Evolutionary conservation across 192 early-diverging fungal genomes (phyloP), one percentile per base, ranked within the genome.

Genomic region (Coemansia aciculifera): DNA sequence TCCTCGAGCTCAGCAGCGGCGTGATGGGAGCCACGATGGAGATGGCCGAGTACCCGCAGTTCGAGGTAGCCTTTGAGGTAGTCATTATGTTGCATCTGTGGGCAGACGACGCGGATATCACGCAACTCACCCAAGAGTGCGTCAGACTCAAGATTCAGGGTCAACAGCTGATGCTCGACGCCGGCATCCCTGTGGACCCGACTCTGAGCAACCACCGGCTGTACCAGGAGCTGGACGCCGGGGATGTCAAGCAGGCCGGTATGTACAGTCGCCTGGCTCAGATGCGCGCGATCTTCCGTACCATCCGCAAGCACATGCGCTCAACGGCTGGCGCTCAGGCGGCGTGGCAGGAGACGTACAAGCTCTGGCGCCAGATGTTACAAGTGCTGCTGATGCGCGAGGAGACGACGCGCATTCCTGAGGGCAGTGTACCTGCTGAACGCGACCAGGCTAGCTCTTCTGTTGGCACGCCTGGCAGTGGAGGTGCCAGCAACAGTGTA

Each of bases 171-270:
- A 78, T 83, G 69, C 51, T 93, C 37, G 89, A 91, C 21, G 91
- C 91, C 21, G 89, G 86, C 15, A 87, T 86, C 54, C 68, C 74
- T 9, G 72, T 87, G 12, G 88, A 90, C 48, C 75, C 89, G n/a
- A 85, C 89, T 54, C 75, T 89, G 42, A 85, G 92, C 48, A 91
- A 93, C 68, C 94, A 94, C 92, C 92, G 95, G 2, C 84, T 95
- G 38, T 91, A 94, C 68, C 94, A 90, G 8, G 90, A 94, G 83
- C 86, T 98, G 8, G 79, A 95, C 27, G 85, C 90, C 24, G 79
- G 93, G 29, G 94, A 94, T 59, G 92, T 95, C 2, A 94, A 95
- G 72, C 77, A 79, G 49, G 81, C 78, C 1, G 78, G 77, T 7
- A 60, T 79, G 54, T 84, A 76, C 37, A 79, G 81, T 39, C 73